Evolutionary conservation across 768 basidiomycete genomes (phyloP), one percentile per base, ranked within the genome.

Genomic region (Mycena capillaripes): DNA sequence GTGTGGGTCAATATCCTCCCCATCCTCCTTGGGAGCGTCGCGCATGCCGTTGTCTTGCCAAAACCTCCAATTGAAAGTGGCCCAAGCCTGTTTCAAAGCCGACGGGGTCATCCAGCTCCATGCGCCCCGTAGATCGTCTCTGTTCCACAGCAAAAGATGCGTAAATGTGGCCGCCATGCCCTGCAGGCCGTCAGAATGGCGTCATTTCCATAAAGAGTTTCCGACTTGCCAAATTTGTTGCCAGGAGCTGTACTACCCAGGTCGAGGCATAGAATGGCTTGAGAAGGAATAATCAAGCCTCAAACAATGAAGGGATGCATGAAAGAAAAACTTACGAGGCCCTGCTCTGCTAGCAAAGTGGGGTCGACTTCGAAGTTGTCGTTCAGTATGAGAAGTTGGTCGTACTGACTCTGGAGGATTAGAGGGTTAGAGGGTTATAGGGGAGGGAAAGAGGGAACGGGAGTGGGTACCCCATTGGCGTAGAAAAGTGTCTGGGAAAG

Each of bases 401-500:
- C 72, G 74, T 89, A 91, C 19, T n/a, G n/a, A n/a, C n/a, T n/a
- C n/a, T n/a, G n/a, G n/a, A n/a, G n/a, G n/a, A n/a, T n/a, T n/a
- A n/a, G n/a, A n/a, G n/a, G n/a, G n/a, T n/a, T n/a, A n/a, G n/a
- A n/a, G n/a, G n/a, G n/a, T n/a, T n/a, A n/a, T n/a, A n/a, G n/a
- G n/a, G n/a, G n/a, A n/a, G n/a, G n/a, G n/a, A n/a, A n/a, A n/a
- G n/a, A n/a, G n/a, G n/a, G n/a, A 38, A 81, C 71, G 0, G 83
- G 82, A 11, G n/a, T n/a, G n/a, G n/a, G n/a, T n/a, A n/a, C n/a
- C n/a, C 89, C 88, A 62, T 89, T 86, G 8, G 80, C 76, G 16
- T 85, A 83, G 78, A 89, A 89, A 1, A 90, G 79, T 36, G 84
- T 82, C 40, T 88, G 88, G 0, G 89, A 89, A 34, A 90, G 80